phyloP scores from a whole-genome alignment of 225 moss, liverwort and hornwort genomes.

The Anthoceros angustus region DNA sequence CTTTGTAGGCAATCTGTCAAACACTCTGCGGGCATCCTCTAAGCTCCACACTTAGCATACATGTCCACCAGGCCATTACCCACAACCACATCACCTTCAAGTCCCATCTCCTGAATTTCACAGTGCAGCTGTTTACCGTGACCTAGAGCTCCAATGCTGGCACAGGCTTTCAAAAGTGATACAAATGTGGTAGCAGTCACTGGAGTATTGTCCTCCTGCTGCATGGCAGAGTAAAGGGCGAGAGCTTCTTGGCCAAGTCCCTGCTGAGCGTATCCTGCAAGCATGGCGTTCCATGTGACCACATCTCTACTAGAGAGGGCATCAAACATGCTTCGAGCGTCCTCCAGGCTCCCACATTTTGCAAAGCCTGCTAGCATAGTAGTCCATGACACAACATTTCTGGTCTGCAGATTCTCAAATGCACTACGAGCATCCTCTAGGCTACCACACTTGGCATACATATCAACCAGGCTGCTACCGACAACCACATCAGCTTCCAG shows the following conservation, averaged over 20 bases:
- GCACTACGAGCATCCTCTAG: neutral
- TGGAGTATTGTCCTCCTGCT: neutral
- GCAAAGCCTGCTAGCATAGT: neutral
- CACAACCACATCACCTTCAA: neutral
- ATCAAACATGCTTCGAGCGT: neutral
- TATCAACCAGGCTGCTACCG: neutral
- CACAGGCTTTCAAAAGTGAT: neutral
- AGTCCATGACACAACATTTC: neutral
- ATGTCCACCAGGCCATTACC: neutral
- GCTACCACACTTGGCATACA: neutral
- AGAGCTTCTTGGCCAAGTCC: neutral
- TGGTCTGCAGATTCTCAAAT: neutral
- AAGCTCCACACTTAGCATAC: neutral
- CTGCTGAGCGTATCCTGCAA: neutral
- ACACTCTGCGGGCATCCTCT: too few species aligned
- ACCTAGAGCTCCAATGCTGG: neutral
- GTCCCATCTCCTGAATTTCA: neutral
- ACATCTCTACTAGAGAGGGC: neutral
- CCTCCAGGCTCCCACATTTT: neutral
- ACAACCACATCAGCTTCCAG: too few species aligned
- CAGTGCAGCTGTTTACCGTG: neutral
- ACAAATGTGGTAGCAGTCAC: neutral
- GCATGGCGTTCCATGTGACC: neutral
- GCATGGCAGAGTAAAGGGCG: neutral
- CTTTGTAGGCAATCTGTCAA: too few species aligned